Percentiles rank a stretch among this genome's conserved stretches.
These are phyloP conservation scores for Penicillium digitatum DNA, from an alignment of 2,329 filamentous ascomycete species.

Conservation along the genomic window DNA sequence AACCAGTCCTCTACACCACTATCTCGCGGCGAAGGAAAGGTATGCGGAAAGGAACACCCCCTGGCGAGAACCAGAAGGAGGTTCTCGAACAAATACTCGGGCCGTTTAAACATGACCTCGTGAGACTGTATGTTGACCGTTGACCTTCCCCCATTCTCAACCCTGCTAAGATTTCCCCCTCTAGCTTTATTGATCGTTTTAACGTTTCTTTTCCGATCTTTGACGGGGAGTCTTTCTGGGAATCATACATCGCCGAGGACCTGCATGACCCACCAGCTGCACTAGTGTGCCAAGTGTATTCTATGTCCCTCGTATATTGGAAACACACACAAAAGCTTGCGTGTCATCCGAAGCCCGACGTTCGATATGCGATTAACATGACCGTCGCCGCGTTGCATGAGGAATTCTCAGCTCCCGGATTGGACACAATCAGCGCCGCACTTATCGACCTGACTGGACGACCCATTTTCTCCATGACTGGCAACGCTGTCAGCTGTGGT, in stretches of 20 bases:
- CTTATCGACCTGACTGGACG: conserved; percentile 58
- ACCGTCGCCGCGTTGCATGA: conserved; percentile 59
- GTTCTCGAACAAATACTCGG: conserved; percentile 58
- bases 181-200: conserved; percentile 53
- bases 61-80: conserved; percentile 50
- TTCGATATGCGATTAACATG: conserved; percentile 60
- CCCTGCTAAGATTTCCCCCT: conserved; percentile 1
- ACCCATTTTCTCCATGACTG: conserved; percentile 58
- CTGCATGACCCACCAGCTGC: conserved; percentile 53
- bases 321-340: conserved; percentile 45
- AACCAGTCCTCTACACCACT: conserved; percentile 47
- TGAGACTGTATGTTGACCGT: conserved; percentile 46
- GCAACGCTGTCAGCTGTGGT: conserved; percentile 54
- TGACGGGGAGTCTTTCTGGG: conserved; percentile 53
- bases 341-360: conserved; percentile 52
- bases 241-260: conserved; percentile 45
- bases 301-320: conserved; percentile 58
- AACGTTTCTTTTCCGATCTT: conserved; percentile 61
- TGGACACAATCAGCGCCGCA: conserved; percentile 56
- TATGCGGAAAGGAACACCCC: conserved; percentile 41
- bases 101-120: conserved; percentile 50
- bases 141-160: not conserved
- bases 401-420: conserved; percentile 55
- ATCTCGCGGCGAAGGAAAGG: conserved; percentile 51
- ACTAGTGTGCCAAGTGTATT: conserved; percentile 56